Evolutionary conservation across 805 yeast genomes (phyloP).

Genomic region (Isabelozyma heimii): DNA sequence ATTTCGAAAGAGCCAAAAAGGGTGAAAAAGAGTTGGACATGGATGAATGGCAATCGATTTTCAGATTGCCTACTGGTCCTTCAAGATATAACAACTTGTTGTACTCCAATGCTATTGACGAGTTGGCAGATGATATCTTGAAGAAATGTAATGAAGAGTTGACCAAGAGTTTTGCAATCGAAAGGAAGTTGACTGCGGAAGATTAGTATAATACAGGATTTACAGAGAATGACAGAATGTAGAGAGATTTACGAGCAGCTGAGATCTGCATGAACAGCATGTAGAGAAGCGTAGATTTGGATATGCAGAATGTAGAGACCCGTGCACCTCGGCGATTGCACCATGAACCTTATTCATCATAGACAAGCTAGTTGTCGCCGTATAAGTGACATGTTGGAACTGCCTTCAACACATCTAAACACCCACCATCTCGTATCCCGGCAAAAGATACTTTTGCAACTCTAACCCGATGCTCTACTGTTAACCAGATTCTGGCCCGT

Average conservation of each 20-base stretch:
- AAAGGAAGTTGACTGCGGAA: slow-evolving; percentile 45
- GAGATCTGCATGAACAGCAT: too few relatives aligned
- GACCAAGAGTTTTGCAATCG: slow-evolving; percentile 59
- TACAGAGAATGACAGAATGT: neutral
- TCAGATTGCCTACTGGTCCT: slow-evolving; percentile 71
- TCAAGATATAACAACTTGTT: slow-evolving; percentile 71
- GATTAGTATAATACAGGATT: neutral
- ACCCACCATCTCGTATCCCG: too few relatives aligned
- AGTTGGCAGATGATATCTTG: slow-evolving; percentile 69
- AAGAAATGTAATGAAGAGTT: slow-evolving; percentile 66
- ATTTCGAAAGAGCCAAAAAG: slow-evolving; percentile 53
- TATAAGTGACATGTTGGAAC: neutral
- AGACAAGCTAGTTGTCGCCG: neutral
- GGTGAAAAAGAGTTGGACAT: slow-evolving; percentile 57
- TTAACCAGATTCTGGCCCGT: too few relatives aligned
- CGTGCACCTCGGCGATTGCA: too few relatives aligned
- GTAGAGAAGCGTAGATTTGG: too few relatives aligned
- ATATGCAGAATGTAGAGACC: too few relatives aligned
- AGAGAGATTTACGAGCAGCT: too few relatives aligned
- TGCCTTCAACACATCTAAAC: neutral
- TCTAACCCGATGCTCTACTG: too few relatives aligned
- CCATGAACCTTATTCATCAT: neutral
- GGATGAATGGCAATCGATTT: slow-evolving; percentile 63
- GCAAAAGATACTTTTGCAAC: too few relatives aligned
- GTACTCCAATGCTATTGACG: slow-evolving; percentile 64